Percentiles rank a stretch among this genome's conserved stretches.
Evolutionary conservation across 2,329 filamentous ascomycete species (phyloP).

Genomic region (Epichloe typhina): DNA sequence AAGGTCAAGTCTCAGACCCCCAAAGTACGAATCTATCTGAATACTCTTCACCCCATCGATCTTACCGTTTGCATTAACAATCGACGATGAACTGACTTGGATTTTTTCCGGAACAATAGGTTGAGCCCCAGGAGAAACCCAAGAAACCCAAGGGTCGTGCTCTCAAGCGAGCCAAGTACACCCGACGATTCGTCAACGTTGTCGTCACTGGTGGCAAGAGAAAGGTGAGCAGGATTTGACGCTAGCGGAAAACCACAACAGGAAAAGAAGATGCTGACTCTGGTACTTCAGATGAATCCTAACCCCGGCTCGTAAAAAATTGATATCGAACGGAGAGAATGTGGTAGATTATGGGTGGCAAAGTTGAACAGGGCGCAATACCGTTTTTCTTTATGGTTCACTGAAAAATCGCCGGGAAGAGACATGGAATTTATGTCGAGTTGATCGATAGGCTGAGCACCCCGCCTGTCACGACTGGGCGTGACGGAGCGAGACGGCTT

Average conservation of each 20-base stretch:
- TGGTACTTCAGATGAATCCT: constrained; percentile 59
- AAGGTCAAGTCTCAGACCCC: constrained; percentile 97
- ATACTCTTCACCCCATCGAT: constrained; percentile 1
- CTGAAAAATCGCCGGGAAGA: constrained; percentile 17
- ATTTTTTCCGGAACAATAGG: constrained; percentile 31
- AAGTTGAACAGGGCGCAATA: constrained; percentile 3
- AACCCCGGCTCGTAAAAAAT: constrained; percentile 57
- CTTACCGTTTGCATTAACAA: constrained; percentile 1
- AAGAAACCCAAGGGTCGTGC: constrained; percentile 96
- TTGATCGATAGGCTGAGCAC: constrained; percentile 22
- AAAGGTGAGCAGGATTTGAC: constrained; percentile 51
- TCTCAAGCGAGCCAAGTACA: constrained; percentile 94
- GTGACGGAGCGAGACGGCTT: constrained; percentile 26
- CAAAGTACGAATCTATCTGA: constrained; percentile 49
- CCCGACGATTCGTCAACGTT: constrained; percentile 96
- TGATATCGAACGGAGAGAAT: constrained; percentile 9
- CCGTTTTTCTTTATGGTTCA: background rate
- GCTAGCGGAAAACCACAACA: background rate
- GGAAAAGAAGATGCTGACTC: constrained; percentile 12
- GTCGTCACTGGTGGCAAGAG: constrained; percentile 96
- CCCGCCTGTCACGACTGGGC: constrained; percentile 14
- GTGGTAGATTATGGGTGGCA: constrained; percentile 17
- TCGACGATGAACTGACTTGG: constrained; percentile 19
- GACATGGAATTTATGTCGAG: constrained; percentile 23
- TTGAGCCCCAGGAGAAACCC: constrained; percentile 87